Conservation (phyloP, 306 rosid genomes). For the cucumber (Cucumis sativus) region DNA sequence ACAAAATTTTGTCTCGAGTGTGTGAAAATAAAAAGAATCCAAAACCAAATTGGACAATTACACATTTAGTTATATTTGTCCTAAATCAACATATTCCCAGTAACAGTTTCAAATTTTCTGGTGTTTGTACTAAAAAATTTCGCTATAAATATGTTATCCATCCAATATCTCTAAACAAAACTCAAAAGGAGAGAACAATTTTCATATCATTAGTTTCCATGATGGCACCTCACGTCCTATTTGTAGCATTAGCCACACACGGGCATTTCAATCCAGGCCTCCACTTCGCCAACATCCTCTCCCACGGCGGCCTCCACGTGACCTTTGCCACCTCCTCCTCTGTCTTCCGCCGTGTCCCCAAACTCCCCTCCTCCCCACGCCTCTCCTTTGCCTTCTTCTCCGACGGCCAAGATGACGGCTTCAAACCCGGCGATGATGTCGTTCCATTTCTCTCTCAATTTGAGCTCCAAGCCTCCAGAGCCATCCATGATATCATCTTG, state of each 20-base stretch:
- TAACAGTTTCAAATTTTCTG: too few relatives aligned
- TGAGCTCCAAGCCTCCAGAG: background rate
- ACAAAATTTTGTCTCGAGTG: too few relatives aligned
- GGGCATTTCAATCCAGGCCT: conserved; percentile 45
- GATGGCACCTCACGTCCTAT: conserved; percentile 13
- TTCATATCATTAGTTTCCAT: background rate
- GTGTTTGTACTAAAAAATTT: background rate
- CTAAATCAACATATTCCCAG: too few relatives aligned
- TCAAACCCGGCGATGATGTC: background rate
- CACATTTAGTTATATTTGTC: too few relatives aligned
- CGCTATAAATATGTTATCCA: background rate
- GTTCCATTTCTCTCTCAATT: background rate
- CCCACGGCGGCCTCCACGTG: conserved; percentile 17
- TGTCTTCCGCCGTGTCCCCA: background rate
- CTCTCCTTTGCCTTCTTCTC: conserved; percentile 6
- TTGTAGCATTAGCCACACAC: conserved; percentile 24
- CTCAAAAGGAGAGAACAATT: background rate
- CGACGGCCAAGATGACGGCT: conserved; percentile 7
- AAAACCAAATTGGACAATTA: too few relatives aligned
- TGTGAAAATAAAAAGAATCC: too few relatives aligned
- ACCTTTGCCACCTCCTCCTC: conserved; percentile 16
- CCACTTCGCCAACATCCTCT: conserved; percentile 27
- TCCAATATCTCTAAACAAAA: background rate
- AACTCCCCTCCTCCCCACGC: background rate
- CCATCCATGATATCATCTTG: background rate